Percentiles rank a stretch among this genome's conserved stretches.
These are phyloP conservation scores for Candida maris DNA, from an alignment of 805 yeast genomes.

Conservation along the genomic window DNA sequence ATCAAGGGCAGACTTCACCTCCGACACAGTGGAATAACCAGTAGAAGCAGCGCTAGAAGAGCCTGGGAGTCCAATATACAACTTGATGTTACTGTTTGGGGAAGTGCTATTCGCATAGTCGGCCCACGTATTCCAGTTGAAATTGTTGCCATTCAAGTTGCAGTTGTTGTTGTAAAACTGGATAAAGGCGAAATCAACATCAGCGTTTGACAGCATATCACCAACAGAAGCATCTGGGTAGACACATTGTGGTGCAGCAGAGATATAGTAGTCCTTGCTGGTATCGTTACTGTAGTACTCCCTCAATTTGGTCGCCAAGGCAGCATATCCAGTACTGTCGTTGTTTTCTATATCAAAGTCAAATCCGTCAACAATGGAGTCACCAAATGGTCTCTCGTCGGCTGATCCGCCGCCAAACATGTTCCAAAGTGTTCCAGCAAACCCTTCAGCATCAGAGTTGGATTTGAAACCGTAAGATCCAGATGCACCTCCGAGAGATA, in stretches of 20 bases:
- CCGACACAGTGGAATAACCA: conserved; percentile 51
- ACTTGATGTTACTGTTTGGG: conserved; percentile 64
- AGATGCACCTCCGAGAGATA: conserved; percentile 75
- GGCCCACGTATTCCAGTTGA: conserved; percentile 71
- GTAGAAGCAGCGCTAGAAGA: conserved; percentile 47
- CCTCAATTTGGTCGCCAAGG: conserved; percentile 51
- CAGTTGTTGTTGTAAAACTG: conserved; percentile 91
- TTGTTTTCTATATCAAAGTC: conserved; percentile 69
- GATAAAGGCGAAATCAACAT: conserved; percentile 76
- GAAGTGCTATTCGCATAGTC: conserved; percentile 54
- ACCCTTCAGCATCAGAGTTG: conserved; percentile 52
- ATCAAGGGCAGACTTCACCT: conserved; percentile 30
- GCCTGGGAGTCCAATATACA: conserved; percentile 74
- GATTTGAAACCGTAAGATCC: conserved; percentile 52
- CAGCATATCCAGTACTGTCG: conserved; percentile 60
- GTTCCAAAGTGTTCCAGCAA: conserved; percentile 59
- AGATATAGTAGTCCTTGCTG: conserved; percentile 62
- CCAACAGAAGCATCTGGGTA: conserved; percentile 68
- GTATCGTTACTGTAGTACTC: conserved; percentile 32
- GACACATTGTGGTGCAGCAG: conserved; percentile 93
- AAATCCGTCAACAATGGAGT: conserved; percentile 79
- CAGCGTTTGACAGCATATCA: conserved; percentile 43
- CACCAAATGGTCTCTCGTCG: conserved; percentile 57
- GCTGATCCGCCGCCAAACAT: conserved; percentile 59
- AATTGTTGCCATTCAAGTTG: conserved; percentile 42